Base-by-base conservation (phyloP, 495 filamentous ascomycete genomes). In the Penicillium atrosanguineum region DNA sequence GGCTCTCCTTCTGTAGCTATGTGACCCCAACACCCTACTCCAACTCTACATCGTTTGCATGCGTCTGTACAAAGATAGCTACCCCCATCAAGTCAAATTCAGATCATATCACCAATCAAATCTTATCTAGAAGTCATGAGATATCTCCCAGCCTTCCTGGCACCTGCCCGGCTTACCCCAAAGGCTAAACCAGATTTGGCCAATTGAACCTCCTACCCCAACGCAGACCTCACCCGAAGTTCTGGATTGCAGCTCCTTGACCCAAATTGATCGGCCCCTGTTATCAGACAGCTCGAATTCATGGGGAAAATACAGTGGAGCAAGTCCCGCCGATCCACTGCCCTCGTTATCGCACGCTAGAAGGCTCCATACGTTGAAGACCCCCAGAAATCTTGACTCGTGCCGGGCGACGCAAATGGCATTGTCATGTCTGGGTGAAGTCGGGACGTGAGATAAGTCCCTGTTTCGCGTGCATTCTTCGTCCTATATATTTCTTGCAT, bases 211-310 rank as follows among this genome's bases (percentile, higher is more conserved):
- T 21, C n/a, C 16, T 51, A 51, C 55, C 46, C 55, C 55, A 50
- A 58, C 41, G 4, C n/a, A 14, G n/a, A 43, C 38, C 7, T 36
- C 31, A 14, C 31, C 6, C 14, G n/a, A 14, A 23, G 37, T 18
- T 38, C 9, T 3, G 26, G 14, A 45, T 41, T 41, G 28, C 19
- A 44, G 3, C 19, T 45, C 25, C 25, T 25, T n/a, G 20, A 15
- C 39, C 16, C 31, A 21, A 14, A 14, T 29, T 7, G 25, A 19
- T 37, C 14, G 19, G 25, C 6, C 19, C 18, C 25, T 45, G 49
- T 56, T 60, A 60, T 60, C 58, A 52, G 49, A 48, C 20, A 53
- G 46, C 28, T 51, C n/a, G 40, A 52, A 43, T 62, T 54, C 41
- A 55, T 48, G 59, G 48, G 52, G 55, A 58, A 61, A 15, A 34